Base-by-base conservation (phyloP, 2,329 filamentous ascomycete species). In the Pseudocercospora ulei region DNA sequence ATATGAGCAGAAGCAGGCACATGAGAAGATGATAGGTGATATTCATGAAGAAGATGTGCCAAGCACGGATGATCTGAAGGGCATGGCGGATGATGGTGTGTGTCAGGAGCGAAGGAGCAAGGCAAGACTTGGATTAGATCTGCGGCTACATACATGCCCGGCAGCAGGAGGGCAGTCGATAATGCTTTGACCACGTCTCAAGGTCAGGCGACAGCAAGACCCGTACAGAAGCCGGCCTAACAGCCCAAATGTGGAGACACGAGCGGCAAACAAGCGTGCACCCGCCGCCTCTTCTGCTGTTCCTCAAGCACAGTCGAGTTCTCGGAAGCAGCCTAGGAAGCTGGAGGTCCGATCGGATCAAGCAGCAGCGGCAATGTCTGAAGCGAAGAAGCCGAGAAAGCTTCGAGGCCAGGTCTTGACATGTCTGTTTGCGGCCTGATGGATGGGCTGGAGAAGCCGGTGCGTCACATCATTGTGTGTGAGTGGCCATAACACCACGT, bases 1-100 rank as follows among this genome's bases (percentile, higher is more conserved):
- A 2, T 43, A 48, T 7, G 48, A 57, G 38, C 56, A 59, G 48
- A 59, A 59, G 46, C 39, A 41, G 33, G 40, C 49, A 1, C 19
- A 58, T 22, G 56, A 59, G 43, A 54, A 56, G 41, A 57, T 57
- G 55, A 41, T 56, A n/a, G 48, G 48, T 2, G 48, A 54, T 28
- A 46, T 55, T 3, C 45, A 53, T 3, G 49, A 56, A n/a, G 43
- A 52, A 11, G 50, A 59, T 1, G 41, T 43, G 39, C 55, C 55
- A 13, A 46, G 40, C 7, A 31, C 43, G 12, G 41, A 27, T n/a
- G 41, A 47, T 38, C 23, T 47, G 31, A 37, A 40, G 33, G 35
- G 29, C 13, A 49, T 46, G 38, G 26, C 26, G 7, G 46, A 37
- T n/a, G 41, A 47, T 20, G 34, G 40, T 19, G 39, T 30, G 34